Base-by-base conservation (phyloP, 1,139 yeast genomes). In the Nadsonia commutata region DNA sequence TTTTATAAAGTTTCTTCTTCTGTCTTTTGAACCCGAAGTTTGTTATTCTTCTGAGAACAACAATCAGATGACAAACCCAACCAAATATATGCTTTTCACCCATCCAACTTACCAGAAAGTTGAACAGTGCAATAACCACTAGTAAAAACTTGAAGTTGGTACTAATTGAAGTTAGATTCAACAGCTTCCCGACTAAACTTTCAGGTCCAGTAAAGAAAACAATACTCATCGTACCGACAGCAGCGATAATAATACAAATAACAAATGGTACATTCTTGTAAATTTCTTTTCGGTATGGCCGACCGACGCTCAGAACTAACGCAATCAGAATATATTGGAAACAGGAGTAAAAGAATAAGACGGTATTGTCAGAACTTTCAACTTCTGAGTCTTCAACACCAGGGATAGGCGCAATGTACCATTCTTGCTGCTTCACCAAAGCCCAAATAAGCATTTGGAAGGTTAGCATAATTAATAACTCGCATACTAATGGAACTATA, bases 291-390 rank as follows among this genome's bases (percentile, higher is more conserved):
- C 98, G 71, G 59, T 85, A 93, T n/a, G 99, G 99, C 11, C 94
- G 93, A 0, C 99, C 98, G 22, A 77, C 83, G 23, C 94, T 82
- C 48, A 90, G 66, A 18, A 86, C 76, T 31, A 85, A 66, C 0
- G 97, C 95, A 45, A 80, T 73, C 46, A 85, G 65, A 43, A 93
- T 81, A 60, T 90, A 93, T 65, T 90, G 98, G 65, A 83, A 81
- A 56, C 86, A 84, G 2, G 95, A 74, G 52, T 74, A 78, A 43
- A 79, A 71, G 62, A 90, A 90, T 46, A 90, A 65, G 0, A 81
- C 76, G 0, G 97, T 84, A 56, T 93, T 90, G 59, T 93, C 98
- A 0, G 94, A 78, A 21, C 94, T 80, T 52, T 79, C 72, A 16
- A 93, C 95, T 18, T 77, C 80, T 51, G 81, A 90, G 57, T 82